Conservation (phyloP, 2,329 filamentous ascomycete genomes). For the Chaetomiaceae sp. region DNA sequence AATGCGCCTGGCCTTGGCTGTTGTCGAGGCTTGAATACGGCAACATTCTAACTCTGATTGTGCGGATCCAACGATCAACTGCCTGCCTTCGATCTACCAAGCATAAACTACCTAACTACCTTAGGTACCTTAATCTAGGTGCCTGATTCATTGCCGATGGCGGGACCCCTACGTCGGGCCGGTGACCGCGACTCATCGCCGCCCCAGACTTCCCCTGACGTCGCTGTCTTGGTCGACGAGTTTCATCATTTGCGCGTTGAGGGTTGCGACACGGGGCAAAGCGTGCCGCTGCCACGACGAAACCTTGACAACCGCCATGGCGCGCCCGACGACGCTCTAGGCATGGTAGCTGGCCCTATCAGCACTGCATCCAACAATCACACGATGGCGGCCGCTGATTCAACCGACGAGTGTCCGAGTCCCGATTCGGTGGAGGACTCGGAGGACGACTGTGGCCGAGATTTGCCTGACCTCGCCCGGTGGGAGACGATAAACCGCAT, state of each 20-base stretch:
- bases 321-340: no score
- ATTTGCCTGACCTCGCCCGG: background rate
- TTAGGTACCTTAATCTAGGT: no score
- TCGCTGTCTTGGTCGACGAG: background rate
- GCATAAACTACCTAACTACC: no score
- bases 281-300: no score
- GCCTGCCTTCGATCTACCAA: no score
- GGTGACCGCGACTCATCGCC: background rate
- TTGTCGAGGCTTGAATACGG: no score
- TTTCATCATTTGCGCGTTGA: background rate
- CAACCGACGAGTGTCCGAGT: constrained; percentile 1
- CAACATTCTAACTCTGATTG: no score
- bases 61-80: no score
- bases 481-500: constrained; percentile 19
- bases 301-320: no score
- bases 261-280: background rate
- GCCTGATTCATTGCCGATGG: no score
- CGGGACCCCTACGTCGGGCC: background rate
- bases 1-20: no score
- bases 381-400: background rate
- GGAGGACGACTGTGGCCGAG: background rate
- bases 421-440: constrained; percentile 9
- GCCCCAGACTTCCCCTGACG: background rate
- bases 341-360: no score
- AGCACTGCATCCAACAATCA: background rate